Evolutionary conservation across 768 basidiomycete species (phyloP).

Genomic region (Boletus pseudo-olivaceus): DNA sequence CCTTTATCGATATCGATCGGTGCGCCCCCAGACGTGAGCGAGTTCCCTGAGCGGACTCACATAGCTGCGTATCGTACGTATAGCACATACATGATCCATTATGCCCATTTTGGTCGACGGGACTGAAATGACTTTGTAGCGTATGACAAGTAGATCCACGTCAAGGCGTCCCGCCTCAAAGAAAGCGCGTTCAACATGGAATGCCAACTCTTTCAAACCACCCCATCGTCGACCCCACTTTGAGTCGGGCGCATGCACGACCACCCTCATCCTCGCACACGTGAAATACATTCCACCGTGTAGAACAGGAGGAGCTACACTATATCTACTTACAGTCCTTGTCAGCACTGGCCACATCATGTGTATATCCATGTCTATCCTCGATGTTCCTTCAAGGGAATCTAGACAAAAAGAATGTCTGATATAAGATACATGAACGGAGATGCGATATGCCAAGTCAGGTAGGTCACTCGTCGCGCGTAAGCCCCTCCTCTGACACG

Average conservation of each 20-base stretch:
- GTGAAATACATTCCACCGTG: constrained; percentile 23
- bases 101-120: too few species aligned
- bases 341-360: too few species aligned
- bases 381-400: neutral
- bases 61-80: too few species aligned
- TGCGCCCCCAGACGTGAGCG: too few species aligned
- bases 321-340: neutral
- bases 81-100: too few species aligned
- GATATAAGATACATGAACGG: neutral
- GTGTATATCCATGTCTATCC: neutral
- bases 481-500: neutral
- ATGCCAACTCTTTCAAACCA: constrained; percentile 34
- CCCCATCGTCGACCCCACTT: constrained; percentile 35
- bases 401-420: neutral
- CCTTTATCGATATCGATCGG: too few species aligned
- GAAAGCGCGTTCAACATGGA: constrained; percentile 50
- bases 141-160: too few species aligned
- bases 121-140: too few species aligned
- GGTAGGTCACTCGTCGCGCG: constrained; percentile 3
- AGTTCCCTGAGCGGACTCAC: too few species aligned
- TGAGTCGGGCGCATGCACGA: constrained; percentile 22
- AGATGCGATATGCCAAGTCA: neutral
- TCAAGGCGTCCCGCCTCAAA: constrained; percentile 40
- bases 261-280: constrained; percentile 37
- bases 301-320: neutral